phyloP scores from a whole-genome alignment of 495 filamentous ascomycete species.

The Talaromyces trachyspermus region DNA sequence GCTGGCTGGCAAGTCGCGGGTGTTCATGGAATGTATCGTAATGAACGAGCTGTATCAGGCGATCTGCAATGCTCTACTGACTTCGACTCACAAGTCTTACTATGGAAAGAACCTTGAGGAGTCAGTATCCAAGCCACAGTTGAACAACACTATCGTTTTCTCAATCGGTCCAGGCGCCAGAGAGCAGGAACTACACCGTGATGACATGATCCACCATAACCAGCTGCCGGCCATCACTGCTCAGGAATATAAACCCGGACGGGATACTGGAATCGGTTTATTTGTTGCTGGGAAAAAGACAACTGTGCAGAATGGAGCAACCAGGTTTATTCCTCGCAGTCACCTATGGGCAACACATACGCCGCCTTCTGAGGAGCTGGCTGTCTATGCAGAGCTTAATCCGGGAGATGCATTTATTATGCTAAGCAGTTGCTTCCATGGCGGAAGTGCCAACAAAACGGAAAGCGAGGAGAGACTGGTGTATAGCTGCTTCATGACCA shows the following conservation, averaged over 20 bases:
- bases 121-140: slow-evolving; percentile 22
- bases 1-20: slow-evolving; percentile 22
- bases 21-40: slow-evolving; percentile 20
- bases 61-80: slow-evolving; percentile 1
- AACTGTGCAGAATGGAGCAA: slow-evolving; percentile 34
- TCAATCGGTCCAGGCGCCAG: slow-evolving; percentile 22
- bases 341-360: slow-evolving; percentile 30
- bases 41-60: neutral
- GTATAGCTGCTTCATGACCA: slow-evolving; percentile 23
- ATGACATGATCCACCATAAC: slow-evolving; percentile 24
- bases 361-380: slow-evolving; percentile 12
- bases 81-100: neutral
- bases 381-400: slow-evolving; percentile 24
- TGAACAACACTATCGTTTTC: slow-evolving; percentile 21
- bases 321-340: slow-evolving; percentile 32
- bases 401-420: slow-evolving; percentile 31
- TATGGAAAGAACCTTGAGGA: slow-evolving; percentile 15
- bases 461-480: slow-evolving; percentile 15
- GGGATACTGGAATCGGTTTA: slow-evolving; percentile 20
- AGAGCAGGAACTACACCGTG: slow-evolving; percentile 27
- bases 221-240: slow-evolving; percentile 5
- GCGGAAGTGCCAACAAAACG: slow-evolving; percentile 24
- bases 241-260: slow-evolving; percentile 11
- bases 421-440: slow-evolving; percentile 27
- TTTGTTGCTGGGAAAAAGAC: slow-evolving; percentile 27